phyloP scores from a whole-genome alignment of 169 alveolate genomes.

The Babesia bigemina region DNA sequence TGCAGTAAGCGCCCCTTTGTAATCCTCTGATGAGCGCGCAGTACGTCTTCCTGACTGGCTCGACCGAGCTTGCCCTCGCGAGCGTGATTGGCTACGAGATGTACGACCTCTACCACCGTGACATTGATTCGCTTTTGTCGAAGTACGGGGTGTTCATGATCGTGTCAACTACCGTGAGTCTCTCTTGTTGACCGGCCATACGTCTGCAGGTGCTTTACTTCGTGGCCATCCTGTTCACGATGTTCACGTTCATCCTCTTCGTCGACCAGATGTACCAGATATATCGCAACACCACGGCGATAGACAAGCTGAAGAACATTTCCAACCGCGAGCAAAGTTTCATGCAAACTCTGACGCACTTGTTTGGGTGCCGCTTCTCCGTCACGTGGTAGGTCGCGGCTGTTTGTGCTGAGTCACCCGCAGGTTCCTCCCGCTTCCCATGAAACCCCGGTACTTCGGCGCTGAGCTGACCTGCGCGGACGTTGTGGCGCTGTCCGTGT shows the following conservation, averaged over 20 bases:
- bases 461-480: constrained; percentile 18
- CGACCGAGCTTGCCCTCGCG: background rate
- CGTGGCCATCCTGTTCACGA: constrained; percentile 28
- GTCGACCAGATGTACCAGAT: constrained; percentile 37
- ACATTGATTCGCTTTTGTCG: background rate
- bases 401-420: background rate
- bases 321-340: constrained; percentile 2
- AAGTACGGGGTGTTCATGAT: constrained; percentile 11
- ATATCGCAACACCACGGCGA: constrained; percentile 30
- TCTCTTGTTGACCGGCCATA: background rate
- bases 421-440: constrained; percentile 38
- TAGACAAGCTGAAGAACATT: constrained; percentile 38
- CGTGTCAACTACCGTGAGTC: constrained; percentile 1
- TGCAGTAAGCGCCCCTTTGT: constrained; percentile 24
- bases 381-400: constrained; percentile 22
- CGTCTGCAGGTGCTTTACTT: constrained; percentile 25
- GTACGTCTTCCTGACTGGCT: constrained; percentile 13
- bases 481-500: constrained; percentile 24
- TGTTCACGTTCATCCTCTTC: constrained; percentile 35
- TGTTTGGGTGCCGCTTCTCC: constrained; percentile 30
- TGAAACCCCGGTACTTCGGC: constrained; percentile 15
- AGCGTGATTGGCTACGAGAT: constrained; percentile 12
- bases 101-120: constrained; percentile 3
- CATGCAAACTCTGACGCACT: constrained; percentile 23
- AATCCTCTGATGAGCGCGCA: background rate